These are phyloP conservation scores for Euphorbia celastroides DNA, from an alignment of 441 rosid species.

Conservation along the genomic window DNA sequence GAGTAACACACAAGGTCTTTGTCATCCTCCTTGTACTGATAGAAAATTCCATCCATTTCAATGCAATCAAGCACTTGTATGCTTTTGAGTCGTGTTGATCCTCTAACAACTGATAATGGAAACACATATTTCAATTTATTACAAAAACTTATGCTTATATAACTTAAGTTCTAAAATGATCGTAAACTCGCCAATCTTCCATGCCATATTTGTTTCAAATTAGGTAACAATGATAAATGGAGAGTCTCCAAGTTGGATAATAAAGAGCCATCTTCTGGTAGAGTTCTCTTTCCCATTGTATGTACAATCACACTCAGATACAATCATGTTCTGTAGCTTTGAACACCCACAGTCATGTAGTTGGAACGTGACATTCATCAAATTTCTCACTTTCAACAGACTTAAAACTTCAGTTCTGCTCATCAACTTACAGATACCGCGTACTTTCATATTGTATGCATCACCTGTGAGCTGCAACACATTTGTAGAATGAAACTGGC, in stretches of 20 bases:
- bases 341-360: too few species aligned
- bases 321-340: background rate
- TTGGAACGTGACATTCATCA: too few species aligned
- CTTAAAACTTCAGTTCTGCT: too few species aligned
- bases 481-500: background rate
- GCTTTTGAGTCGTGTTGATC: background rate
- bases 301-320: conserved; percentile 32
- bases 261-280: background rate
- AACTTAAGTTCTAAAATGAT: too few species aligned
- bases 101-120: background rate
- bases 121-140: background rate
- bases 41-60: background rate
- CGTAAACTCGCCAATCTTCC: too few species aligned
- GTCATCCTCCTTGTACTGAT: background rate
- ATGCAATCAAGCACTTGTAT: background rate
- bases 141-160: background rate
- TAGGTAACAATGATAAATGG: background rate
- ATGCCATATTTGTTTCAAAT: too few species aligned
- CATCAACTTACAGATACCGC: too few species aligned
- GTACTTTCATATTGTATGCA: too few species aligned
- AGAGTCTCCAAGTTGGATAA: background rate
- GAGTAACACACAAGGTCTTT: background rate
- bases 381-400: too few species aligned
- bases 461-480: too few species aligned
- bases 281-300: background rate